Percentiles rank a stretch among this genome's conserved stretches.
These are phyloP conservation scores for Candolleomyces efflorescens DNA, from an alignment of 768 basidiomycete genomes.

Conservation along the genomic window DNA sequence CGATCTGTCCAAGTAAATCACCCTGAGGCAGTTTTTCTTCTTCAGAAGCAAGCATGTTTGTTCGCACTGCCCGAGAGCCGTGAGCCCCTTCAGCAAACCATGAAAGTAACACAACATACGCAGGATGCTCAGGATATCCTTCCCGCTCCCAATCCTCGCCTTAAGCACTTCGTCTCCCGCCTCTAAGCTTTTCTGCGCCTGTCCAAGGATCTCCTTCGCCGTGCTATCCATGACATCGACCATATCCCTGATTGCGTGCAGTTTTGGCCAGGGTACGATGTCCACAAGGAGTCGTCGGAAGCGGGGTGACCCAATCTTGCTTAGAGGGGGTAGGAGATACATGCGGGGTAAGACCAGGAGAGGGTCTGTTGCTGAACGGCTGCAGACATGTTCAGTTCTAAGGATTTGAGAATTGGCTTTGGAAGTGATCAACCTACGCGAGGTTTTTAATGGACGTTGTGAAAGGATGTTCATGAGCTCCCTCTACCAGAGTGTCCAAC, in stretches of 20 bases:
- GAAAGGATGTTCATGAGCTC: conserved; percentile 24
- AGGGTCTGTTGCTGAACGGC: not conserved
- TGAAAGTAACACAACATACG: conserved; percentile 25
- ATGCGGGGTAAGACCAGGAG: not conserved
- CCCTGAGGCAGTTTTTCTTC: conserved; percentile 27
- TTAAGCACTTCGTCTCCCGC: conserved; percentile 28
- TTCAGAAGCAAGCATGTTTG: conserved; percentile 29
- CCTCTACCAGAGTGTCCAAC: conserved; percentile 31
- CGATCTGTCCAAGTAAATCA: conserved; percentile 35
- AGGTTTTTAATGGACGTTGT: conserved; percentile 24
- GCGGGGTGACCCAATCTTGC: conserved; percentile 21
- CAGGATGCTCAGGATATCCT: conserved; percentile 43
- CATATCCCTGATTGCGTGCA: conserved; percentile 27
- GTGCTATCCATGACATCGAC: conserved; percentile 30
- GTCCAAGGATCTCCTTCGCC: conserved; percentile 28
- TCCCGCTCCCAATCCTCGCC: conserved; percentile 32
- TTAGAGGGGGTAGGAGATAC: conserved; percentile 19
- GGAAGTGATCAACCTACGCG: conserved; percentile 17
- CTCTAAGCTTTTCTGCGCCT: conserved; percentile 30
- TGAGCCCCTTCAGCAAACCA: too few species aligned
- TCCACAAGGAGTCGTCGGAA: conserved; percentile 29
- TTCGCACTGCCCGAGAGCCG: conserved; percentile 28
- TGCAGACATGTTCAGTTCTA: not conserved
- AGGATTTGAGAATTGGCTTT: not conserved
- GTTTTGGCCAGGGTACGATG: conserved; percentile 24